Evolutionary conservation across 2,329 filamentous ascomycete genomes (phyloP), one percentile per base, ranked within the genome.

Genomic region (Aspergillus fijiensis): DNA sequence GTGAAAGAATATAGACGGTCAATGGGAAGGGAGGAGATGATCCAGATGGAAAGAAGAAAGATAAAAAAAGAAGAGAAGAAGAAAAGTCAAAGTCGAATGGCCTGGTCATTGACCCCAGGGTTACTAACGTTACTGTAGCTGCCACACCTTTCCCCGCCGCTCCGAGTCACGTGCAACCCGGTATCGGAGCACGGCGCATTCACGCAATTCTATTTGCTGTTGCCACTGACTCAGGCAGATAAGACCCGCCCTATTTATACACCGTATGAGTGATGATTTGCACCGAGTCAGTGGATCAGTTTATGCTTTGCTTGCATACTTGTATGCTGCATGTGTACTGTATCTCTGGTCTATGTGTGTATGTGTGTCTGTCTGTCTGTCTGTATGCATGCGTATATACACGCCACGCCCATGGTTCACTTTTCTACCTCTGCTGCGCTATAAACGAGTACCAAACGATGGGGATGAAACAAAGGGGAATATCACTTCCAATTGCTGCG

Each of bases 161-260:
- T 10, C 23, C 10, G 53, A 49, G 55, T 71, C 70, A 72, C 70
- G 69, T 71, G 70, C 35, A 49, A 42, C 49, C 51, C 35, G 69
- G 63, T 67, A 69, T 70, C 69, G 67, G 68, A 62, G 68, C n/a
- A 29, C 25, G 55, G 35, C 42, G 42, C 51, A 58, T 47, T 27
- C 47, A 33, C 19, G 19, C 6, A 16, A 14, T 27, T 45, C 33
- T 25, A 42, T 53, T 53, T 29, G 33, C 51, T 53, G 49, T 5
- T 5, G 16, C 39, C 16, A 19, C 39, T 45, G 39, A 45, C 39
- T 45, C 16, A 16, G n/a, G 12, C 2, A 45, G 14, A 45, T 45
- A 45, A 45, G 39, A 45, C 39, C 39, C 39, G 39, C 39, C 39
- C 16, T 16, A n/a, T 27, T 50, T 50, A 16, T 50, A 50, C 49